Evolutionary conservation across 495 filamentous ascomycete species (phyloP), one percentile per base, ranked within the genome.

Genomic region (Trichocladium antarcticum): DNA sequence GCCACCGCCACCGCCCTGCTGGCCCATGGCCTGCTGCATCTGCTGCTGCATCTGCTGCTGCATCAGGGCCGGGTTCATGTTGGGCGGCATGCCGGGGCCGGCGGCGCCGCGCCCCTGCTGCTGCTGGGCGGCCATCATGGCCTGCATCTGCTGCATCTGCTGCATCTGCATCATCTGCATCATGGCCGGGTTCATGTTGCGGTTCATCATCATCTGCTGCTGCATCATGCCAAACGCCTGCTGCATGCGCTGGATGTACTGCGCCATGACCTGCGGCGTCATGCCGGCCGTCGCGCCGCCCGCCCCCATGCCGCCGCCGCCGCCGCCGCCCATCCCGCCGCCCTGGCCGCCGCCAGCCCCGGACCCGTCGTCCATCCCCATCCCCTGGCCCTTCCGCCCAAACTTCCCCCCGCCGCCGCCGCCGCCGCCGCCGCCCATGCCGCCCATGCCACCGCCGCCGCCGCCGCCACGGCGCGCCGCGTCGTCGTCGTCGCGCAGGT

Each of bases 161-260:
- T 83, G 80, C 74, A 89, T 82, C 72, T 76, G 73, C 56, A 69
- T 65, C 69, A 70, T 71, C 50, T 72, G 70, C 64, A 77, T 68
- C 76, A 83, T 82, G n/a, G 73, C 73, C 6, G 78, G 79, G 54
- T 81, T 82, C 70, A 83, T 76, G 50, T 68, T 74, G 49, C 71
- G 67, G 51, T 66, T 74, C 66, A 85, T 84, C 27, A 71, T 76
- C 78, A 85, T 83, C 42, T 74, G 74, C 64, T 92, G 86, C 67
- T 95, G 89, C 87, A 96, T 93, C 73, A 93, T 80, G 22, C 78
- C 72, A 64, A 98, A 88, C 64, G 95, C 95, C 62, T 93, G 85
- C 63, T 98, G 93, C 87, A 98, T 94, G 20, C 89, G 80, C 61
- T 93, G 85, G 79, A 89, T 88, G 68, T 95, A 95, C 66, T 95